Conservation (phyloP, 768 basidiomycete genomes). For the Mycena floridula region DNA sequence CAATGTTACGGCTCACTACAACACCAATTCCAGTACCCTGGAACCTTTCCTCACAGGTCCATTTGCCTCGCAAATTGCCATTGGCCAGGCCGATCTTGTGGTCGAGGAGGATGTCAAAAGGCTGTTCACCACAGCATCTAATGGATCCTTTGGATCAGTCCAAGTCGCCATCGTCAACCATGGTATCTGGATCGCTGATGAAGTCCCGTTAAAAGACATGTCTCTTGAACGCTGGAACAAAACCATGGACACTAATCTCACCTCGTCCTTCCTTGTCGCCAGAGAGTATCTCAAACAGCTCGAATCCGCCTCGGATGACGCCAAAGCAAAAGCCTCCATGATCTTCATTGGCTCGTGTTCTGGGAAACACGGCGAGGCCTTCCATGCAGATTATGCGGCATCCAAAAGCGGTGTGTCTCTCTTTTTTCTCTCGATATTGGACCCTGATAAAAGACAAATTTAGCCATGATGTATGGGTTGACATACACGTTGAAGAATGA, state of each 20-base stretch:
- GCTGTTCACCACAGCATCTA: slow-evolving; percentile 36
- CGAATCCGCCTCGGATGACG: slow-evolving; percentile 25
- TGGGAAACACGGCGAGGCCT: slow-evolving; percentile 67
- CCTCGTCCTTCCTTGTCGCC: slow-evolving; percentile 61
- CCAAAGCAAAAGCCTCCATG: slow-evolving; percentile 52
- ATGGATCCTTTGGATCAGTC: slow-evolving; percentile 38
- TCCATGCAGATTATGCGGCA: slow-evolving; percentile 63
- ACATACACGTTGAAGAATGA: slow-evolving; percentile 70
- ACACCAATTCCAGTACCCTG: slow-evolving; percentile 42
- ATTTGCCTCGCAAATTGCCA: slow-evolving; percentile 25
- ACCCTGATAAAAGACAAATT: neutral
- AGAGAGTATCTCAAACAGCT: slow-evolving; percentile 52
- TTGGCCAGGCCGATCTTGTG: slow-evolving; percentile 52
- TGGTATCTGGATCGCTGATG: slow-evolving; percentile 40
- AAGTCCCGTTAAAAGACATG: slow-evolving; percentile 50
- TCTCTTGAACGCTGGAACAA: slow-evolving; percentile 54
- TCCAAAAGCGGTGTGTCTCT: slow-evolving; percentile 51
- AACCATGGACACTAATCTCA: slow-evolving; percentile 59
- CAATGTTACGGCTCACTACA: slow-evolving; percentile 67
- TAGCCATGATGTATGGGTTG: slow-evolving; percentile 64
- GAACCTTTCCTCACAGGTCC: slow-evolving; percentile 25
- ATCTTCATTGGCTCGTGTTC: slow-evolving; percentile 66
- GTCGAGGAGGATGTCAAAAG: slow-evolving; percentile 45
- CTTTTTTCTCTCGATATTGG: no score
- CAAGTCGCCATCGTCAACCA: slow-evolving; percentile 62